A percentile compares a stretch with the other conserved stretches of the same genome.
Evolutionary conservation across 1,284 basidiomycete species (phyloP).

Genomic region (Inonotus hispidus): DNA sequence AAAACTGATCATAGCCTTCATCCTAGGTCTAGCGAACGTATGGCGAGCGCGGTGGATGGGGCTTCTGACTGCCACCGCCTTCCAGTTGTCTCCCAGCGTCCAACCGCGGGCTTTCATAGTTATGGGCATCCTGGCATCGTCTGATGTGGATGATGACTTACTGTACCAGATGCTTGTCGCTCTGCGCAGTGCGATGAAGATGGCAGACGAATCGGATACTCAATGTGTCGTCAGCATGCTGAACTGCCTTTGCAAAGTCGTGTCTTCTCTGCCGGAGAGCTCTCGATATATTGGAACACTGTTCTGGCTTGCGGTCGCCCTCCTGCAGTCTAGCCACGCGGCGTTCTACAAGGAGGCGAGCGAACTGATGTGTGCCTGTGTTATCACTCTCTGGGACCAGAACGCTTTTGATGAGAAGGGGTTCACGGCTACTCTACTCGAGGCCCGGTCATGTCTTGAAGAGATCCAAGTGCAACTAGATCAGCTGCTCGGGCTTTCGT

Average conservation of each 20-base stretch:
- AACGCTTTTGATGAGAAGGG: conserved; percentile 49
- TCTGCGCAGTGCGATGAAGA: conserved; percentile 59
- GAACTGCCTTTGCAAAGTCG: conserved; percentile 74
- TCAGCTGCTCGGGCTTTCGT: conserved; percentile 67
- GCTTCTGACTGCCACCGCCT: conserved; percentile 85
- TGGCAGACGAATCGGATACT: conserved; percentile 66
- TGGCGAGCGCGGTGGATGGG: conserved; percentile 96
- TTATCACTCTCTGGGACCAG: conserved; percentile 62
- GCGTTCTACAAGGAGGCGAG: conserved; percentile 71
- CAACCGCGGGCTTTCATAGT: conserved; percentile 88
- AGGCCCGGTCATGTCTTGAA: conserved; percentile 59
- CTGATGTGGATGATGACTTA: conserved; percentile 83
- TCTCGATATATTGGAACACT: conserved; percentile 72
- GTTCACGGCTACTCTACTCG: conserved; percentile 56
- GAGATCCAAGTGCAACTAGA: conserved; percentile 74
- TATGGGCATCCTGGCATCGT: conserved; percentile 72
- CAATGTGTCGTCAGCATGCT: conserved; percentile 80
- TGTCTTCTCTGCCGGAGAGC: conserved; percentile 60
- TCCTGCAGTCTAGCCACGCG: conserved; percentile 73
- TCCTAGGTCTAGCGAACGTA: conserved; percentile 75
- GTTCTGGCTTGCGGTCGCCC: conserved; percentile 82
- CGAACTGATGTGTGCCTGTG: conserved; percentile 56
- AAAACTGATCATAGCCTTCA: neutral
- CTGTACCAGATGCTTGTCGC: conserved; percentile 87
- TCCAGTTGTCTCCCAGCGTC: conserved; percentile 87